Base-by-base conservation (phyloP, 176 grass and related monocot species). In the Otatea glauca region DNA sequence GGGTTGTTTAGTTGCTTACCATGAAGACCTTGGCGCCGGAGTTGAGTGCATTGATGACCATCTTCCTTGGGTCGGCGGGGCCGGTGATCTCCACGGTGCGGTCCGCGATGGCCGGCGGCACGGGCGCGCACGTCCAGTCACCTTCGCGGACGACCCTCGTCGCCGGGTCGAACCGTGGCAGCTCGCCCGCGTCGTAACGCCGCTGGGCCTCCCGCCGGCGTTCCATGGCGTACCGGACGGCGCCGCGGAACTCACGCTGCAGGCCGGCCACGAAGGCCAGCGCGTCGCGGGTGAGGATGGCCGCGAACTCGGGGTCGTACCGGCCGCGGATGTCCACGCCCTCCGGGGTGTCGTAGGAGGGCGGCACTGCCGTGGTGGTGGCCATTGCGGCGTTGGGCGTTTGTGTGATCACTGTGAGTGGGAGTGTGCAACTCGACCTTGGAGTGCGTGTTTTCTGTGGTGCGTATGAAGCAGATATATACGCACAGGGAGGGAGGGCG, bases 41-140 rank as follows among this genome's bases (percentile, higher is more conserved):
- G 86, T 98, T 98, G 79, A 98, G 92, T 15, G 96, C 92, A 82
- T 98, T 98, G 85, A 98, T 98, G 79, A 98, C 87, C 92, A 95
- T 98, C 89, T 95, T 98, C 80, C 93, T 54, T 0, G 88, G 88
- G 82, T 93, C 91, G 27, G 85, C 89, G 12, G 96, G 96, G 5
- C 96, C 93, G 9, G 96, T 98, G 89, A 98, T 98, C 92, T 95
- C 96, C 0, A 98, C 93, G 55, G 93, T 93, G 9, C 96, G 87
- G 86, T 95, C 89, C 0, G 89, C 91, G 64, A 98, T 41, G 13
- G 83, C 93, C n/a, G 87, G 87, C 24, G 96, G 96, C 75, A 87
- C 58, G 8, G 91, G 58, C 15, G 91, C 89, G 75, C 92, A 98
- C 69, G 43, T 5, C 93, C 96, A 98, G 21, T 24, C 80, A 0